Base-by-base conservation (phyloP, 257 asterid genomes). In the Misopates orontium region DNA sequence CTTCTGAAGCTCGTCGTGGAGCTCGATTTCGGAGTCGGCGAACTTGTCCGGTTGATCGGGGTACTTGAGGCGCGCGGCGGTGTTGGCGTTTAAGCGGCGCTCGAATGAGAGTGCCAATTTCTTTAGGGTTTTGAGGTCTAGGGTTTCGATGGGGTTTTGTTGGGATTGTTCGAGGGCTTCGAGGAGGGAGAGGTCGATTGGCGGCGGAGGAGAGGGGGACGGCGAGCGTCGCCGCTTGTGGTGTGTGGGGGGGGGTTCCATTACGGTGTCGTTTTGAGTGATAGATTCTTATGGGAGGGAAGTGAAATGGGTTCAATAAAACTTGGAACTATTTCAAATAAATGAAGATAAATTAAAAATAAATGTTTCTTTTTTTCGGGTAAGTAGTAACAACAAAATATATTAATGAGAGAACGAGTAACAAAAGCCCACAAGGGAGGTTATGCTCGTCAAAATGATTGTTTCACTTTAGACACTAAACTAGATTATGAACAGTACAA, bases 31-130 rank as follows among this genome's bases (percentile, higher is more conserved):
- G 62, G 99, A 86, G 71, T 93, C 99, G 4, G 97, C 97, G 69
- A 93, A 93, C 64, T 90, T 93, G 9, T 90, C 97, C 5, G 99
- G 97, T 61, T 90, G 90, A 78, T 93, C 99, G 0, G 99, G 97
- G 68, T 90, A 86, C 83, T 87, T 93, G 58, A 93, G 89, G 18
- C 97, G 91, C 64, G 95, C 89, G 59, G 99, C 92, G 58, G 90
- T 90, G 86, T 90, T 93, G 80, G 88, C 87, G 51, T 83, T 90
- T 16, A 93, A 86, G 53, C 99, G 97, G 73, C 99, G 97, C 73
- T 93, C 99, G 76, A 93, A 80, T 51, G 96, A 70, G 67, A 90
- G 83, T 17, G 88, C 95, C 15, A 86, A 85, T 68, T 80, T 86
- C 36, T 88, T 90, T 51, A 94, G 86, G 76, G 99, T 88, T 83